phyloP scores from a whole-genome alignment of 768 basidiomycete species.

The Rubroboletus satanas region DNA sequence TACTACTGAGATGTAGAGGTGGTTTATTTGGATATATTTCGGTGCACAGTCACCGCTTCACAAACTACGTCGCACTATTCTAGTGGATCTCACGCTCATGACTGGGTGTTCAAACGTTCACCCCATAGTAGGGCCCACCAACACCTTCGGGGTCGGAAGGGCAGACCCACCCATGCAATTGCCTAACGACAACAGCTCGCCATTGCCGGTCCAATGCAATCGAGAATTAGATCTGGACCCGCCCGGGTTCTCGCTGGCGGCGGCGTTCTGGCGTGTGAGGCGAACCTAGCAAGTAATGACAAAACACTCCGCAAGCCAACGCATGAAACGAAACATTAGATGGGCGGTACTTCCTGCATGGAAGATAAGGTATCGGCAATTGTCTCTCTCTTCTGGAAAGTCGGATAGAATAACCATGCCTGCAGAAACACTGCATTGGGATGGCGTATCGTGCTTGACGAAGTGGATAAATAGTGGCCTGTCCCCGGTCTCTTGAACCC shows the following conservation, averaged over 20 bases:
- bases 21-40: too few relatives aligned
- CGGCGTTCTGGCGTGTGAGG: neutral
- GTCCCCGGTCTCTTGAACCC: neutral
- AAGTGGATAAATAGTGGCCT: slow-evolving; percentile 2
- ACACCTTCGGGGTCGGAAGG: too few relatives aligned
- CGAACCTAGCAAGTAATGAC: neutral
- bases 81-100: too few relatives aligned
- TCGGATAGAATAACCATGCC: neutral
- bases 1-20: too few relatives aligned
- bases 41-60: too few relatives aligned
- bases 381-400: too few relatives aligned
- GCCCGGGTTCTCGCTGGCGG: neutral
- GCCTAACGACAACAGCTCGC: neutral
- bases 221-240: neutral
- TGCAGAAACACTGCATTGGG: neutral
- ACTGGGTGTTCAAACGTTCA: too few relatives aligned
- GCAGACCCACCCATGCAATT: too few relatives aligned
- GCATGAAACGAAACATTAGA: neutral
- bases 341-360: neutral
- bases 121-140: too few relatives aligned
- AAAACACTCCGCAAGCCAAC: neutral
- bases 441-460: neutral
- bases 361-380: too few relatives aligned
- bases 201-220: too few relatives aligned
- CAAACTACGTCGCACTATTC: too few relatives aligned